phyloP scores from a whole-genome alignment of 1,284 basidiomycete species.

The Exsudoporus floridanus region DNA sequence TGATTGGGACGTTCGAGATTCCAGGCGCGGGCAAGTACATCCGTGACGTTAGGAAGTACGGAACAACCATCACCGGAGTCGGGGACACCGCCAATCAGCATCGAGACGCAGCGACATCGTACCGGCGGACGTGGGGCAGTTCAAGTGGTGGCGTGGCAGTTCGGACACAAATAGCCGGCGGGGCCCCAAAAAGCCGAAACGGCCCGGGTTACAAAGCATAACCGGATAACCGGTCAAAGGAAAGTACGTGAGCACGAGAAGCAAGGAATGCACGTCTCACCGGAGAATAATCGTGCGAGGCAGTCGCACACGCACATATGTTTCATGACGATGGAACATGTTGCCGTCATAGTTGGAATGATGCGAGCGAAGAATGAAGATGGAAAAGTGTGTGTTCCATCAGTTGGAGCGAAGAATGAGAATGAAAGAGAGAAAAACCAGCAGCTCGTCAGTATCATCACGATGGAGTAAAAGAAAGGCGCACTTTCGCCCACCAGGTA shows the following conservation, averaged over 20 bases:
- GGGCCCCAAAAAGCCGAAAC: conserved; percentile 7
- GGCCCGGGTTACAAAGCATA: conserved; percentile 9
- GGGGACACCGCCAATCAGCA: conserved; percentile 17
- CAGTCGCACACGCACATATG: not conserved
- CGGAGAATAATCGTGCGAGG: not conserved
- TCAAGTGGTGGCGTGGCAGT: not conserved
- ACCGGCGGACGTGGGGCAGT: conserved; percentile 7
- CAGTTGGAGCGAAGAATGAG: not conserved
- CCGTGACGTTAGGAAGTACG: not conserved
- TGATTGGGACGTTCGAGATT: conserved; percentile 6
- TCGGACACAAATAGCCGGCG: conserved; percentile 12
- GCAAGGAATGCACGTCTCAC: not conserved
- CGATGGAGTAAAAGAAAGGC: conserved; percentile 9
- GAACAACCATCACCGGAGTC: not conserved
- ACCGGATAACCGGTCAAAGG: conserved; percentile 7
- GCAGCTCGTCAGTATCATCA: conserved; percentile 15
- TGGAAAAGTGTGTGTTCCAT: too few relatives aligned
- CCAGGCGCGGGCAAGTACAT: not conserved
- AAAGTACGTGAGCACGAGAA: not conserved
- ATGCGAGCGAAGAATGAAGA: not conserved
- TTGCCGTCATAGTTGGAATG: not conserved
- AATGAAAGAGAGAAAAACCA: not conserved
- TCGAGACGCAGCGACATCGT: conserved; percentile 5
- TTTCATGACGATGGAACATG: conserved; percentile 2
- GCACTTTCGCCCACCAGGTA: conserved; percentile 30